These are phyloP conservation scores for Sphagnum contortum DNA, from an alignment of 225 moss, liverwort and hornwort genomes.

Conservation along the genomic window DNA sequence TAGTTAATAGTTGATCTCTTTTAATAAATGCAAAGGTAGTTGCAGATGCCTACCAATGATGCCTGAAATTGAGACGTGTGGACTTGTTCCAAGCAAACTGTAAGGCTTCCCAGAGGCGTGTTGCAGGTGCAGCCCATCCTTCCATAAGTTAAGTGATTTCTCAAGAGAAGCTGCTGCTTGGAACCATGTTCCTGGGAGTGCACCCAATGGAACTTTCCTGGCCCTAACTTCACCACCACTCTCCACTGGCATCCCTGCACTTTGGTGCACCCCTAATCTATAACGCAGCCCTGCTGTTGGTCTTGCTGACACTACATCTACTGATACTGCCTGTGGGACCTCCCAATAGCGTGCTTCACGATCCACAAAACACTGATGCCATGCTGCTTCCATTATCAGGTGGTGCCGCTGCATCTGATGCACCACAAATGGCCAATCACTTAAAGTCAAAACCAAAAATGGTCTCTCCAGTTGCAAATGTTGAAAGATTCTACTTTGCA, in stretches of 20 bases:
- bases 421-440: slow-evolving; percentile 1
- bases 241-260: slow-evolving; percentile 49
- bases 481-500: too few relatives aligned
- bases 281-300: slow-evolving; percentile 54
- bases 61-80: slow-evolving; percentile 61
- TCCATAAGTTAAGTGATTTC: slow-evolving; percentile 64
- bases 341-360: slow-evolving; percentile 79
- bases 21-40: too few relatives aligned
- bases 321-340: slow-evolving; percentile 58
- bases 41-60: slow-evolving; percentile 35
- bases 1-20: too few relatives aligned
- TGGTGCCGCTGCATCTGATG: slow-evolving; percentile 58
- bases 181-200: slow-evolving; percentile 51
- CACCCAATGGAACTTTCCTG: slow-evolving; percentile 40
- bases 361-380: slow-evolving; percentile 56
- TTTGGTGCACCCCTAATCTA: slow-evolving; percentile 68
- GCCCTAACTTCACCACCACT: slow-evolving; percentile 37
- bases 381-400: slow-evolving; percentile 53
- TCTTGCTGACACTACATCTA: slow-evolving; percentile 59
- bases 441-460: too few relatives aligned
- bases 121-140: slow-evolving; percentile 12
- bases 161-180: slow-evolving; percentile 70
- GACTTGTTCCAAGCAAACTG: slow-evolving; percentile 49
- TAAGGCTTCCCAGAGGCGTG: slow-evolving; percentile 31
- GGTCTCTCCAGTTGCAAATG: too few relatives aligned